Evolutionary conservation across 2,329 filamentous ascomycete genomes (phyloP).

Genomic region (Ciborinia camelliae): DNA sequence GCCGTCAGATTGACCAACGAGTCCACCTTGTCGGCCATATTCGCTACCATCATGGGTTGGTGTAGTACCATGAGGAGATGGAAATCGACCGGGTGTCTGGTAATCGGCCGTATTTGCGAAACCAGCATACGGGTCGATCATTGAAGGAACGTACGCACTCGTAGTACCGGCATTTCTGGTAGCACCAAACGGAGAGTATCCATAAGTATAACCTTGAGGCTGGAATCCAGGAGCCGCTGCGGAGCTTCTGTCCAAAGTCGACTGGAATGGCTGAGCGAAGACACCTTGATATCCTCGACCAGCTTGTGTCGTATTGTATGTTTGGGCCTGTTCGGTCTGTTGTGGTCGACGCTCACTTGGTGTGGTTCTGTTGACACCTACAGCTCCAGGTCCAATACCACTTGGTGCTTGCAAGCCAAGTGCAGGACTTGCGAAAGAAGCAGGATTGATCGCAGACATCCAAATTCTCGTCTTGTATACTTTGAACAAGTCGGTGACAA

Average conservation of each 20-base stretch:
- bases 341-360: conserved; percentile 42
- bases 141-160: conserved; percentile 40
- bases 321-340: conserved; percentile 36
- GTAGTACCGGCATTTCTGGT: conserved; percentile 40
- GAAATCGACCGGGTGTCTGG: conserved; percentile 47
- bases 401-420: conserved; percentile 68
- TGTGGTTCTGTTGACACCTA: conserved; percentile 50
- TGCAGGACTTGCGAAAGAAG: conserved; percentile 81
- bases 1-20: conserved; percentile 45
- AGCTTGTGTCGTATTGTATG: conserved; percentile 28
- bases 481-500: conserved; percentile 97
- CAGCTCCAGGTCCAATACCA: conserved; percentile 62
- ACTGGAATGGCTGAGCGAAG: conserved; percentile 44
- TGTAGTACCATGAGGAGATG: conserved; percentile 41
- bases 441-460: conserved; percentile 99
- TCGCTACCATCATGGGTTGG: conserved; percentile 42
- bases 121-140: conserved; percentile 45
- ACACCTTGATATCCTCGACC: conserved; percentile 39
- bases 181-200: conserved; percentile 45
- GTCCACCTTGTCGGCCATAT: conserved; percentile 43
- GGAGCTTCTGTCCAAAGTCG: conserved; percentile 42
- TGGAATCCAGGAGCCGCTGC: conserved; percentile 42
- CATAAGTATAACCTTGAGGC: conserved; percentile 41
- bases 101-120: conserved; percentile 46
- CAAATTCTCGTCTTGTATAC: conserved; percentile 99